Evolutionary conservation across 2,329 filamentous ascomycete species (phyloP).

Genomic region (Curvularia lunata): DNA sequence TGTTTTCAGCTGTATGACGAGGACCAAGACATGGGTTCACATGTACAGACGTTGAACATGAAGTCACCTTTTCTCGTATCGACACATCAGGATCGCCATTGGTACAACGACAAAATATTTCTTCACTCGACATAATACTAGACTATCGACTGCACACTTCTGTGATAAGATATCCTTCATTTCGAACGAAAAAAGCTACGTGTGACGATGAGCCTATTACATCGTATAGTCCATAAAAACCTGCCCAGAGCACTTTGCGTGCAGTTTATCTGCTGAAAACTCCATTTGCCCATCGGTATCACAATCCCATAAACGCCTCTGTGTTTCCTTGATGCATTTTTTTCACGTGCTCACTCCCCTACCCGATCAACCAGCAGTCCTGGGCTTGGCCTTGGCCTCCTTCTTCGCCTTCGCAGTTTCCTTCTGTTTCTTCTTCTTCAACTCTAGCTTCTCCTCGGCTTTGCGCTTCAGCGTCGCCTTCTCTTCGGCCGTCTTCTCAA

Average conservation of each 20-base stretch:
- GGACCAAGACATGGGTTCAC: no score
- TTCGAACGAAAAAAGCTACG: not conserved
- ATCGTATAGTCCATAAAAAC: not conserved
- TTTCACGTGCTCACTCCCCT: not conserved
- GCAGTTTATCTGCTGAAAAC: not conserved
- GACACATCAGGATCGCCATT: no score
- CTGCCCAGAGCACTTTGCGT: not conserved
- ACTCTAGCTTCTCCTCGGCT: constrained; percentile 87
- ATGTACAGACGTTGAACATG: no score
- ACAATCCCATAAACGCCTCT: constrained; percentile 17
- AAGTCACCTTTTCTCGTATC: no score
- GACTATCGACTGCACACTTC: no score
- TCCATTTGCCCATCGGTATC: constrained; percentile 10
- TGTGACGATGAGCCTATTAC: not conserved
- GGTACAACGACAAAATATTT: no score
- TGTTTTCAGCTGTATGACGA: no score
- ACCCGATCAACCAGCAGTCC: constrained; percentile 20
- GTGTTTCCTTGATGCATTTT: not conserved
- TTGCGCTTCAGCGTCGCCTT: constrained; percentile 88
- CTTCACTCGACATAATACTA: no score
- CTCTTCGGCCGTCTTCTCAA: constrained; percentile 86
- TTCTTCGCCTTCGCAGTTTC: constrained; percentile 95
- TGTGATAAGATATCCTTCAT: no score
- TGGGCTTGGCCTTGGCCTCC: constrained; percentile 82
- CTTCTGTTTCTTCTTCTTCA: constrained; percentile 95